Base-by-base conservation (phyloP, 2,329 filamentous ascomycete species). In the Alternaria sp. region DNA sequence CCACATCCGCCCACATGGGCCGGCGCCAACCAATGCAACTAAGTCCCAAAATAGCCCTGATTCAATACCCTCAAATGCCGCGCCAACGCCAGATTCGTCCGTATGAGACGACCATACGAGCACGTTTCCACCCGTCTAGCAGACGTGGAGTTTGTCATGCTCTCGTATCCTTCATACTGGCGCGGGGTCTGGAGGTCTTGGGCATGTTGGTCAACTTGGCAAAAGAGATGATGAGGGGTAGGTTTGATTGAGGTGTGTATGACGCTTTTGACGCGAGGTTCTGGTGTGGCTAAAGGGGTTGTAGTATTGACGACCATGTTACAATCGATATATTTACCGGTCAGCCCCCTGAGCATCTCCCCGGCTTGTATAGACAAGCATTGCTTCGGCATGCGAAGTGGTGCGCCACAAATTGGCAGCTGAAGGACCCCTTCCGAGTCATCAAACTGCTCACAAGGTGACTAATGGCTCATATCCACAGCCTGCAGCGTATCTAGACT, bases 21-120 rank as follows among this genome's bases (percentile, higher is more conserved):
- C 44, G 32, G 36, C 54, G 36, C 46, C 34, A 50, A 44, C 54
- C 48, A 32, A 58, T 40, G 46, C 55, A 50, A 10, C 54, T 22
- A 51, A 40, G 45, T 48, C 46, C 22, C 46, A 60, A 63, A 63
- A 63, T 63, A 60, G 60, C 38, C 55, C 45, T 22, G 36, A 53
- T 41, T 22, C 48, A 58, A 58, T 58, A 58, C 38, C 18, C 46
- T 32, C 14, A 27, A 18, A 45, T 58, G 55, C 55, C 30, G 38
- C 55, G 46, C 55, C 53, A 34, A 52, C 51, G 58, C 46, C 45
- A n/a, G n/a, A 50, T 30, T 57, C 56, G 55, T 41, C 22, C 41
- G 50, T 16, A 20, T 22, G 54, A 59, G 57, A 50, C 46, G 46
- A 7, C 32, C 20, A 36, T 50, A 62, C 63, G 63, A 64, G 57